phyloP scores from a whole-genome alignment of 2,329 filamentous ascomycete genomes.

The Aspergillus sp. region DNA sequence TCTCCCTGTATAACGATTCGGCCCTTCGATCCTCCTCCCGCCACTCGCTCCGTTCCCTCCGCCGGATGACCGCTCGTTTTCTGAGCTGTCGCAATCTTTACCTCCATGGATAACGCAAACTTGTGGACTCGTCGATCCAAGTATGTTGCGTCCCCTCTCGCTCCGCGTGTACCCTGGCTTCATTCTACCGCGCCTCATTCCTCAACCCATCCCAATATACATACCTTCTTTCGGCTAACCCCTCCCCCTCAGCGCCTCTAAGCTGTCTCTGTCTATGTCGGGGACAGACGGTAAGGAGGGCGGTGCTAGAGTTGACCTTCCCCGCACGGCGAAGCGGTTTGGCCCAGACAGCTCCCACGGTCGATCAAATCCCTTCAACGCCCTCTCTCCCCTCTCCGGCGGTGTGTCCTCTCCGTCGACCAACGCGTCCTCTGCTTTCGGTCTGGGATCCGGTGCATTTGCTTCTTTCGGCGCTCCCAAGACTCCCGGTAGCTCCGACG shows the following conservation, averaged over 20 bases:
- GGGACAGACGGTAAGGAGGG: conserved; percentile 53
- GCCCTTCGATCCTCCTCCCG: conserved; percentile 13
- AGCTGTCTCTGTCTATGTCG: conserved; percentile 83
- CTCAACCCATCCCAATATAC: background rate
- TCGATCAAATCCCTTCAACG: conserved; percentile 73
- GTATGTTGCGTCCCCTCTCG: conserved; percentile 28
- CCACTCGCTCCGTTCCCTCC: conserved; percentile 14
- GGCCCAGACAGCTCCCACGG: conserved; percentile 71
- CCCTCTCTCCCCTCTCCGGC: conserved; percentile 67
- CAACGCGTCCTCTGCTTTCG: conserved; percentile 83
- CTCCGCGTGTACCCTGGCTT: background rate
- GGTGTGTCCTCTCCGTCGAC: conserved; percentile 72
- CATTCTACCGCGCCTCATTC: background rate
- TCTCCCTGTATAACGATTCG: conserved; percentile 4
- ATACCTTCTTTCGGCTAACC: conserved; percentile 7
- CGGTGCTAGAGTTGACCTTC: conserved; percentile 54
- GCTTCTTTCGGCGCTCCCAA: conserved; percentile 96
- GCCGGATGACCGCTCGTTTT: conserved; percentile 38
- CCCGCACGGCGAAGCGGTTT: conserved; percentile 72
- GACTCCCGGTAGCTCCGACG: conserved; percentile 76
- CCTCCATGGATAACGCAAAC: conserved; percentile 50
- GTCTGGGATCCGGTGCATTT: conserved; percentile 90
- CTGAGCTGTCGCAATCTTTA: conserved; percentile 33
- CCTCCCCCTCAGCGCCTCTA: conserved; percentile 63
- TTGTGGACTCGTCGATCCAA: conserved; percentile 50